Conservation (phyloP, 176 grass and related monocot species). For the Elaeis guineensis region DNA sequence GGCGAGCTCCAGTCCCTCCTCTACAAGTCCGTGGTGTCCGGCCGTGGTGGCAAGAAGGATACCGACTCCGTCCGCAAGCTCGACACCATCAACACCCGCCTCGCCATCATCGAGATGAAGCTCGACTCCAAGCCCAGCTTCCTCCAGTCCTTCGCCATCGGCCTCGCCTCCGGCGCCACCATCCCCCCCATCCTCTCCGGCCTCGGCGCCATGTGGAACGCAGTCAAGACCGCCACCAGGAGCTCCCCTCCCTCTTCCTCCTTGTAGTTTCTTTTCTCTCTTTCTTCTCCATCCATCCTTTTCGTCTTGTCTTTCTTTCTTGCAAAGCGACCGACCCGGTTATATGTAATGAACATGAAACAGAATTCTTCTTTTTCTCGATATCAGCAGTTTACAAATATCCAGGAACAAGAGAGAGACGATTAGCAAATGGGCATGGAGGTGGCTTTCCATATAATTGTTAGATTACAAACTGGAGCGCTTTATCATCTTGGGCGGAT, state of each 20-base stretch:
- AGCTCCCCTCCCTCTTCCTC: neutral
- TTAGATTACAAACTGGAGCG: no score
- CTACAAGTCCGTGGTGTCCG: slow-evolving; percentile 15
- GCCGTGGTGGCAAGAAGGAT: slow-evolving; percentile 12
- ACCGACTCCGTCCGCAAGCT: slow-evolving; percentile 18
- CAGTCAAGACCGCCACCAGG: neutral
- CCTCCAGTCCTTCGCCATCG: slow-evolving; percentile 15
- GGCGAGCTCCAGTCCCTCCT: slow-evolving; percentile 22
- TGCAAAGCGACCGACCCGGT: no score
- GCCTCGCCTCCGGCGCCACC: slow-evolving; percentile 5
- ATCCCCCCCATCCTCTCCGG: slow-evolving; percentile 1
- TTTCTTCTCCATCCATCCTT: no score
- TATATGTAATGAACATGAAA: no score
- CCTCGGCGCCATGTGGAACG: neutral
- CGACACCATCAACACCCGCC: slow-evolving; percentile 18
- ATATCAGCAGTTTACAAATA: no score
- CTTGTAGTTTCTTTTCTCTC: no score
- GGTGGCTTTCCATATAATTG: no score
- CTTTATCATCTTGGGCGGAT: no score
- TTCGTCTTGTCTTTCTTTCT: no score
- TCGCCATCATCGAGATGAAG: slow-evolving; percentile 22
- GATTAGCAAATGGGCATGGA: no score
- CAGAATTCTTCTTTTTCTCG: no score
- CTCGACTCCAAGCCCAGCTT: slow-evolving; percentile 21
- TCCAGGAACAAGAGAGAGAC: no score